Base-by-base conservation (phyloP, 2,329 filamentous ascomycete genomes). In the Lachnellula subtilissima region DNA sequence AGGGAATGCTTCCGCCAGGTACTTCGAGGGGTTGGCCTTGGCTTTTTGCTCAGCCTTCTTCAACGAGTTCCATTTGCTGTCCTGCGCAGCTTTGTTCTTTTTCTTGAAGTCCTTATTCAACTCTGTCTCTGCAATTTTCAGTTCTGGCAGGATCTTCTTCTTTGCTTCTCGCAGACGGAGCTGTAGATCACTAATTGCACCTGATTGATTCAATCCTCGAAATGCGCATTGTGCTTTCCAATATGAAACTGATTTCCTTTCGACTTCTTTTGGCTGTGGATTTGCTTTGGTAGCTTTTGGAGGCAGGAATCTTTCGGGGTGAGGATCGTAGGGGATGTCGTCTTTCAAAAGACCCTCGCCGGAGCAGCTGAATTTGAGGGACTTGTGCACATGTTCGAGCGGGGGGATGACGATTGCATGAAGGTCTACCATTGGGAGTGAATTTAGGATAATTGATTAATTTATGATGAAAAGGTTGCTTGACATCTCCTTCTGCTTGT, bases 181-280 rank as follows among this genome's bases (percentile, higher is more conserved):
- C 43, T 64, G 62, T 14, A 63, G 37, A 43, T 61, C 59, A 14
- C 40, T 40, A 22, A 56, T 59, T 5, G 58, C 50, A 7, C 59
- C 58, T 5, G 51, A 53, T 47, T 63, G 49, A 22, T 56, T 61
- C 9, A 61, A 42, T 8, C 59, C 59, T 15, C 55, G 57, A 19
- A 61, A 61, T 2, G 58, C 56, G 37, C 61, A 60, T 59, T 63
- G 60, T 37, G 57, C 57, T 55, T 58, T 62, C 59, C 59, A 63
- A 19, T 56, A 64, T 32, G 55, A 49, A 8, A 53, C 50, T 5
- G 56, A 48, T 23, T 60, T 61, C 53, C 55, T 59, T 47, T 60
- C 47, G 14, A 62, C 15, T 48, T 55, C 48, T 14, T 53, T 59
- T 40, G 39, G 45, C 14, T 53, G 28, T 9, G 48, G 28, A 32